phyloP scores from a whole-genome alignment of 345 rosid genomes.

The Lepidium africanum region DNA sequence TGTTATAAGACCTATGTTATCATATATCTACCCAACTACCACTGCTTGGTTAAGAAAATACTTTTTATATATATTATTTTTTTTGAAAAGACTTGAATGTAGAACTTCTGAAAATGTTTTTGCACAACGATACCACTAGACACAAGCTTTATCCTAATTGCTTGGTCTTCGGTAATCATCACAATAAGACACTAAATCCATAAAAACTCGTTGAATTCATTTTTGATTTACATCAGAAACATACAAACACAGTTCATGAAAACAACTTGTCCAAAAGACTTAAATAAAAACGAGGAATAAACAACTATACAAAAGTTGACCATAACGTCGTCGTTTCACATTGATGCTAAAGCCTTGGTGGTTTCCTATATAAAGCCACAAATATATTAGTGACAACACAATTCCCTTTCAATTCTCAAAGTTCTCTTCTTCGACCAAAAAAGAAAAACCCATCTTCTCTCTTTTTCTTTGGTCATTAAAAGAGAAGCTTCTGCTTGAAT shows the following conservation, averaged over 20 bases:
- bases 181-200: no score
- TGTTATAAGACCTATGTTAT: no score
- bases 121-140: no score
- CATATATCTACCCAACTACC: no score
- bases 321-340: background rate
- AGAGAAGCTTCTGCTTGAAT: constrained; percentile 13
- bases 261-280: background rate
- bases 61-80: no score
- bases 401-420: background rate
- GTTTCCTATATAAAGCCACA: constrained; percentile 11
- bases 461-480: background rate
- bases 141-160: no score
- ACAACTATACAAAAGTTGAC: constrained; percentile 14
- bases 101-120: no score
- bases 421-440: background rate
- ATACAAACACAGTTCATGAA: background rate
- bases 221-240: background rate
- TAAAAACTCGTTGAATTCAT: no score
- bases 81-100: no score
- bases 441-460: background rate
- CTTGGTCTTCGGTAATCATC: no score
- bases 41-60: no score
- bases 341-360: background rate
- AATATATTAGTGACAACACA: constrained; percentile 2
- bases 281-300: constrained; percentile 1